Percentiles rank a stretch among this genome's conserved stretches.
These are phyloP conservation scores for Saccharomyces hybrid DNA, from an alignment of 1,139 yeast genomes.

Conservation along the genomic window DNA sequence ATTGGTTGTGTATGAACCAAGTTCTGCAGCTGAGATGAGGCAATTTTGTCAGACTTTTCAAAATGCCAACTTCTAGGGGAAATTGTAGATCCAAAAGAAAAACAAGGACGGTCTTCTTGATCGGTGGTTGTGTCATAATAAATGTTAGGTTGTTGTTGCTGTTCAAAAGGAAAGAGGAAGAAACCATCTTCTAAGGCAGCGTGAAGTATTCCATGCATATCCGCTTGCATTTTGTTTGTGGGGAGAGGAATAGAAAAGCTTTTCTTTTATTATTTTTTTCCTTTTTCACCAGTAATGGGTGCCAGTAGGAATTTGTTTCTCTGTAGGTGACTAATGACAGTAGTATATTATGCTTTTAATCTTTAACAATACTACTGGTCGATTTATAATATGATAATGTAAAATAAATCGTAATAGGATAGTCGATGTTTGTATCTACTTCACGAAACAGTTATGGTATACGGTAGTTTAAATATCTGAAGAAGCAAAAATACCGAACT, in stretches of 20 bases:
- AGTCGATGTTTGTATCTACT: not conserved
- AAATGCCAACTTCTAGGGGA: not conserved
- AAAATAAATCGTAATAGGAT: not conserved
- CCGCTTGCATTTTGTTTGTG: not conserved
- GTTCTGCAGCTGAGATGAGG: conserved; percentile 1
- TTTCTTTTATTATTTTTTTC: not conserved
- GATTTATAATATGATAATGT: not conserved
- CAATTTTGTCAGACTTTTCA: conserved; percentile 1
- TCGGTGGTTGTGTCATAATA: not conserved
- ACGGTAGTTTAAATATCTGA: not conserved
- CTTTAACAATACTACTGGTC: not conserved
- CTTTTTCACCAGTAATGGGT: not conserved
- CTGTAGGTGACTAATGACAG: not conserved
- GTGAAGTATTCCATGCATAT: not conserved
- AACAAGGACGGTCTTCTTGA: not conserved
- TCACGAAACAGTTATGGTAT: not conserved
- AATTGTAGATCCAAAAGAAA: not conserved
- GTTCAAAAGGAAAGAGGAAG: not conserved
- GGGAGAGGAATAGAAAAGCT: not conserved
- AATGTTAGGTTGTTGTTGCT: not conserved
- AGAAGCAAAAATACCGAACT: not conserved
- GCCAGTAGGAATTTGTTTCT: not conserved
- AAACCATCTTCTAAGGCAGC: not conserved
- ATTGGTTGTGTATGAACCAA: conserved; percentile 9
- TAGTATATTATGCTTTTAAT: not conserved